Conservation (phyloP, 2,329 filamentous ascomycete genomes). For the Pseudophaeomoniella oleicola region DNA sequence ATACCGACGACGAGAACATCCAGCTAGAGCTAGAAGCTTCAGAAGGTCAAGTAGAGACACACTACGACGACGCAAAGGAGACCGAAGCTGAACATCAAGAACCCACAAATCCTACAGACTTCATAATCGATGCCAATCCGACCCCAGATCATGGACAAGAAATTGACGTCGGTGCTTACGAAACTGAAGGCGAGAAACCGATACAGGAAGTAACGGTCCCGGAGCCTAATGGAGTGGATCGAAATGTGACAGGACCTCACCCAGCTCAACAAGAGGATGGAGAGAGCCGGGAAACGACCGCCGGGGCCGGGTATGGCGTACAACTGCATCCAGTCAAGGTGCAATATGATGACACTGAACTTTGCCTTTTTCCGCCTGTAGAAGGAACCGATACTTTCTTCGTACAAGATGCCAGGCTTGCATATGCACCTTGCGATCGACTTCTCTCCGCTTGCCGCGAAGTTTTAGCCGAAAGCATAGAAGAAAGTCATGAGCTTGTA, state of each 20-base stretch:
- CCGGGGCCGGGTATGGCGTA: neutral
- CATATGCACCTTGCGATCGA: conserved; percentile 35
- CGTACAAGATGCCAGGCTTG: conserved; percentile 39
- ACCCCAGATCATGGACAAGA: conserved; percentile 1
- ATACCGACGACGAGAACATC: neutral
- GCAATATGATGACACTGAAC: conserved; percentile 39
- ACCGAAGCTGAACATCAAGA: neutral
- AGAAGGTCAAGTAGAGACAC: neutral
- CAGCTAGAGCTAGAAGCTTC: neutral
- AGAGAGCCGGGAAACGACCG: neutral
- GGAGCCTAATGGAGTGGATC: neutral
- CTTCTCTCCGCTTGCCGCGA: conserved; percentile 42
- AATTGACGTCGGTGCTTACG: neutral
- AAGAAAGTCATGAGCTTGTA: conserved; percentile 41
- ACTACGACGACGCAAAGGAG: neutral
- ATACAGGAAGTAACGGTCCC: no score
- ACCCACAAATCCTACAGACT: conserved; percentile 2
- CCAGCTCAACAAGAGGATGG: neutral
- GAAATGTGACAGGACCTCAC: neutral
- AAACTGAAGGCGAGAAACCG: conserved; percentile 1
- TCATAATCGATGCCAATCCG: conserved; percentile 1
- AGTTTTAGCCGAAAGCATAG: conserved; percentile 40
- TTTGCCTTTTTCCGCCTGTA: conserved; percentile 43
- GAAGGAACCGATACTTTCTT: conserved; percentile 40
- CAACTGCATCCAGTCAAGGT: conserved; percentile 36